Evolutionary conservation across 148 eudicot species (phyloP).

Genomic region (Simmondsia chinensis): DNA sequence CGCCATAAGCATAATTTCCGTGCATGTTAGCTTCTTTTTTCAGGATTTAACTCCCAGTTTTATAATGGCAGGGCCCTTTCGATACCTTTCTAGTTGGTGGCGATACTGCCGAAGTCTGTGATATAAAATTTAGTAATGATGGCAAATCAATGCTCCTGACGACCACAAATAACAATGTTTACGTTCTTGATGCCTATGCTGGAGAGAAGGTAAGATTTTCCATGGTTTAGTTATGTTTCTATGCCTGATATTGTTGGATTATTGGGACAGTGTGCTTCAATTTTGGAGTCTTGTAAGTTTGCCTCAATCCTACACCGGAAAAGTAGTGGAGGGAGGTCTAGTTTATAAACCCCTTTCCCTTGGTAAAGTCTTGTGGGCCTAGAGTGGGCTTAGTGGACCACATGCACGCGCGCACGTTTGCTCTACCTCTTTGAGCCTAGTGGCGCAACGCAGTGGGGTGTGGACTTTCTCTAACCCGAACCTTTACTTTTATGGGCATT

Average conservation of each 20-base stretch:
- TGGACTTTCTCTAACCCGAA: no score
- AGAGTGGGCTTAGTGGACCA: no score
- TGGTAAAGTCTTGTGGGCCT: no score
- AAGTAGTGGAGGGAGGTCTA: no score
- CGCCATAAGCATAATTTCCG: neutral
- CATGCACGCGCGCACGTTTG: no score
- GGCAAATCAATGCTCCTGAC: constrained; percentile 97
- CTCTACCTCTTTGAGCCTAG: no score
- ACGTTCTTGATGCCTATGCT: constrained; percentile 85
- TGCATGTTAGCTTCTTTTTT: neutral
- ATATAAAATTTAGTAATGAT: constrained; percentile 97
- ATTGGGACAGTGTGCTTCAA: neutral
- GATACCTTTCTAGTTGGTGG: constrained; percentile 99
- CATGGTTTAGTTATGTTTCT: neutral
- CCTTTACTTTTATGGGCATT: no score
- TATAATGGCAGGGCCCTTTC: constrained; percentile 83
- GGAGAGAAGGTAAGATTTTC: constrained; percentile 73
- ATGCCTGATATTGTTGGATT: neutral
- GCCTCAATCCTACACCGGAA: no score
- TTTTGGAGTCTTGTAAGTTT: no score
- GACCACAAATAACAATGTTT: constrained; percentile 72
- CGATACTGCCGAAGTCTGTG: constrained; percentile 93
- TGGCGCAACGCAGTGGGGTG: no score
- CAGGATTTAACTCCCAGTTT: no score
- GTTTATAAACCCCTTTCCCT: no score